A percentile compares a stretch with the other conserved stretches of the same genome.
Conservation (phyloP, 257 asterid species). For the Linaria vulgaris region DNA sequence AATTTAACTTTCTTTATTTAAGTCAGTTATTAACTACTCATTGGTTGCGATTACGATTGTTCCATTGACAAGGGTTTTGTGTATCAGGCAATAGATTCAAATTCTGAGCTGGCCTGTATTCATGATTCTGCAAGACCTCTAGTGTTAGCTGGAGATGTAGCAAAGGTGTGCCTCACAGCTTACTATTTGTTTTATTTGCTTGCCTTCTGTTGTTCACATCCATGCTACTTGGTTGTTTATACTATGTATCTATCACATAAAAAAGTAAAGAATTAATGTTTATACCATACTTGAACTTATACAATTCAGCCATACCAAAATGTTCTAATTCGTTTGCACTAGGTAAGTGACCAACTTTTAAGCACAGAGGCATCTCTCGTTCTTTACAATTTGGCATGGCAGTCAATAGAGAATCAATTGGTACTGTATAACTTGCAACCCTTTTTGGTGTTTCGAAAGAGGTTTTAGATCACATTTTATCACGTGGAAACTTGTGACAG, state of each 20-base stretch:
- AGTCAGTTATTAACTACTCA: conserved; percentile 6
- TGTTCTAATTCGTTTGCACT: too few relatives aligned
- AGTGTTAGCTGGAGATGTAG: conserved; percentile 61
- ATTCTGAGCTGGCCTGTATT: conserved; percentile 78
- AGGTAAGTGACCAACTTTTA: background rate
- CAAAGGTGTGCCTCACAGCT: conserved; percentile 52
- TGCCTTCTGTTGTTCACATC: background rate
- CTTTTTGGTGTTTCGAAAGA: too few relatives aligned
- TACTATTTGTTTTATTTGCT: background rate
- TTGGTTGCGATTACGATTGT: conserved; percentile 18
- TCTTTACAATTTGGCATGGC: background rate
- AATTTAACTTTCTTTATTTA: background rate
- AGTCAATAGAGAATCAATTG: background rate
- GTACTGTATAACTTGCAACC: too few relatives aligned
- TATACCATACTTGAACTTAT: background rate
- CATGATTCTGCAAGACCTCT: conserved; percentile 99
- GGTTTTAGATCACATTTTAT: too few relatives aligned
- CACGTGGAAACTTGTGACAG: too few relatives aligned
- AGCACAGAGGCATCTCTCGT: background rate
- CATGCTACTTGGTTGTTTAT: background rate
- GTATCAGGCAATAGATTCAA: conserved; percentile 70
- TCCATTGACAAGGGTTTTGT: conserved; percentile 24
- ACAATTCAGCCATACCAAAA: too few relatives aligned
- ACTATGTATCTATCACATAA: background rate
- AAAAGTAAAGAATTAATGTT: too few relatives aligned